Conservation (phyloP, 225 moss, liverwort and hornwort genomes). For the Asterella californica region DNA sequence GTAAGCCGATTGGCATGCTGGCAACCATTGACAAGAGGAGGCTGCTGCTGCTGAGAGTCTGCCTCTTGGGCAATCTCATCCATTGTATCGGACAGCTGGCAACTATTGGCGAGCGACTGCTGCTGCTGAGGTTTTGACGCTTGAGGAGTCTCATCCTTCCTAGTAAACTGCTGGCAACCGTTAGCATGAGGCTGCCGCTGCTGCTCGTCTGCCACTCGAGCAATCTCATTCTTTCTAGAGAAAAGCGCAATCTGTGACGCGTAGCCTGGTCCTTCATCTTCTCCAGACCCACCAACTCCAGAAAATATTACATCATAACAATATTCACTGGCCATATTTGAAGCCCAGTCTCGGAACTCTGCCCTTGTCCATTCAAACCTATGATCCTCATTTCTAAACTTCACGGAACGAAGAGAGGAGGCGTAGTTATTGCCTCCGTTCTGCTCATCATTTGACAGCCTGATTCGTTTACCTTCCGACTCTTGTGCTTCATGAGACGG, state of each 20-base stretch:
- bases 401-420: slow-evolving; percentile 40
- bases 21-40: neutral
- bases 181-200: neutral
- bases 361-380: slow-evolving; percentile 97
- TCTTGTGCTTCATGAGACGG: neutral
- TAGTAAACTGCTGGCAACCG: neutral
- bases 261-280: slow-evolving; percentile 86
- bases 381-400: slow-evolving; percentile 94
- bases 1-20: neutral
- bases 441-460: slow-evolving; percentile 35
- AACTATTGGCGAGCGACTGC: neutral
- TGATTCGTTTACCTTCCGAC: slow-evolving; percentile 38
- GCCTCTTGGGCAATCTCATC: neutral
- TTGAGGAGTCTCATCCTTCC: neutral
- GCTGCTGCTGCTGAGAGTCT: slow-evolving; percentile 3
- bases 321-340: slow-evolving; percentile 46
- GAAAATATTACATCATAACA: slow-evolving; percentile 66
- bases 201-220: too few relatives aligned
- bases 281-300: slow-evolving; percentile 87
- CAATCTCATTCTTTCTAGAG: slow-evolving; percentile 8
- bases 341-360: slow-evolving; percentile 84
- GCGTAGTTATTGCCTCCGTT: slow-evolving; percentile 28
- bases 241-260: slow-evolving; percentile 96
- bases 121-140: neutral
- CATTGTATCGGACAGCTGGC: neutral